Evolutionary conservation across 306 rosid genomes (phyloP).

Genomic region (Carpinus viminea): DNA sequence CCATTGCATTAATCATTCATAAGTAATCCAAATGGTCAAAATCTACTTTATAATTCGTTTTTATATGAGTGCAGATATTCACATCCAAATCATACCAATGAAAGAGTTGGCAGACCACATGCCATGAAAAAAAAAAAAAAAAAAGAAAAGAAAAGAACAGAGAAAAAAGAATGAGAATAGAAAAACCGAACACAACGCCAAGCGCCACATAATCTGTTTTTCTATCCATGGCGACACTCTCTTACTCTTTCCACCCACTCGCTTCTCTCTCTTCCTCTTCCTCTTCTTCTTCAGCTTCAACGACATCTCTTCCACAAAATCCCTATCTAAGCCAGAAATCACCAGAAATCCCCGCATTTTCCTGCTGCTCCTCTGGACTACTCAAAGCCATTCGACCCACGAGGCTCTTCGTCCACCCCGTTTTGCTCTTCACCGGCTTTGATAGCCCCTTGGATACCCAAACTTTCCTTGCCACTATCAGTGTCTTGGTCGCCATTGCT

Average conservation of each 20-base stretch:
- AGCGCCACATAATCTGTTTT: slow-evolving; percentile 33
- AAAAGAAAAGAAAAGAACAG: not conserved
- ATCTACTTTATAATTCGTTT: no score
- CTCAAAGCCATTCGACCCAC: slow-evolving; percentile 41
- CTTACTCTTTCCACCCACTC: slow-evolving; percentile 50
- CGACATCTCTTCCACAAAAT: slow-evolving; percentile 41
- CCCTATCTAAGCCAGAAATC: slow-evolving; percentile 34
- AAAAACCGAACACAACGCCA: not conserved
- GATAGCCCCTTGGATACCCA: slow-evolving; percentile 66
- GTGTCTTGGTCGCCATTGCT: slow-evolving; percentile 85
- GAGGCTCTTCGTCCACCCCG: slow-evolving; percentile 51
- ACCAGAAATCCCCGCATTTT: slow-evolving; percentile 28
- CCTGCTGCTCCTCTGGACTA: slow-evolving; percentile 31
- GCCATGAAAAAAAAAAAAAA: no score
- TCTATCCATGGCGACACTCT: slow-evolving; percentile 69
- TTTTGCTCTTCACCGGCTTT: slow-evolving; percentile 54
- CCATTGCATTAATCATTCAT: no score
- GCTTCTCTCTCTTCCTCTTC: slow-evolving; percentile 36
- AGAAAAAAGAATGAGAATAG: not conserved
- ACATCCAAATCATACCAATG: no score
- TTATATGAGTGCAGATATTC: no score
- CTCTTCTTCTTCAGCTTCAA: slow-evolving; percentile 29
- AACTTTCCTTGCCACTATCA: slow-evolving; percentile 70
- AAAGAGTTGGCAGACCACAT: no score
- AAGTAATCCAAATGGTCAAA: no score